Evolutionary conservation across 1,139 yeast species (phyloP), one percentile per base, ranked within the genome.

Genomic region (Pichia sp.): DNA sequence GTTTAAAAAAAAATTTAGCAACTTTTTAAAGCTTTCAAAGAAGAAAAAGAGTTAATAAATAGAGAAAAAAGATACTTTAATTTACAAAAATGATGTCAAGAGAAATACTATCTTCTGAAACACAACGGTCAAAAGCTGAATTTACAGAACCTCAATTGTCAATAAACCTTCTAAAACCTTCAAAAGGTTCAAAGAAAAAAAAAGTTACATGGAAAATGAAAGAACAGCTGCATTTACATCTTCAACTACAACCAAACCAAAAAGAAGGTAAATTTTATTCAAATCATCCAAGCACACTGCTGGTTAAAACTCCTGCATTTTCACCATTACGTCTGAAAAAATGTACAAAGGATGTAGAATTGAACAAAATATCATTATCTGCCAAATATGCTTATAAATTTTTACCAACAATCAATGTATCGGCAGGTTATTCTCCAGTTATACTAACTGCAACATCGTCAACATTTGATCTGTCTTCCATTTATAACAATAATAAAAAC

Each of bases 171-270:
- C n/a, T n/a, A n/a, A n/a, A n/a, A n/a, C n/a, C n/a, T n/a, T n/a
- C n/a, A n/a, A n/a, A n/a, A n/a, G n/a, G n/a, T 26, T 22, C n/a
- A 2, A 41, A 36, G 29, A 41, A 42, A 28, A 45, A 45, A 16
- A 45, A 41, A 31, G 39, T 45, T 4, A 32, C 38, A 6, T 45
- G 48, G 48, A 27, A 42, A 12, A 26, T 38, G 26, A 37, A 41
- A 33, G 45, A 44, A 6, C 40, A 31, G 10, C 25, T 44, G 23
- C 47, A 44, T 11, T 29, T 41, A 27, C 35, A 35, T 16, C 29
- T 44, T 6, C 42, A 42, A 22, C 20, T 34, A 23, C 30, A 39
- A 12, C 32, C 42, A 23, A 39, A 39, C 7, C 33, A 31, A 10
- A 27, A 39, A 33, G 31, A 34, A 31, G 27, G 40, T 27, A 24